phyloP scores from a whole-genome alignment of 2,329 filamentous ascomycete genomes.

The Apiospora rasikravindrae region DNA sequence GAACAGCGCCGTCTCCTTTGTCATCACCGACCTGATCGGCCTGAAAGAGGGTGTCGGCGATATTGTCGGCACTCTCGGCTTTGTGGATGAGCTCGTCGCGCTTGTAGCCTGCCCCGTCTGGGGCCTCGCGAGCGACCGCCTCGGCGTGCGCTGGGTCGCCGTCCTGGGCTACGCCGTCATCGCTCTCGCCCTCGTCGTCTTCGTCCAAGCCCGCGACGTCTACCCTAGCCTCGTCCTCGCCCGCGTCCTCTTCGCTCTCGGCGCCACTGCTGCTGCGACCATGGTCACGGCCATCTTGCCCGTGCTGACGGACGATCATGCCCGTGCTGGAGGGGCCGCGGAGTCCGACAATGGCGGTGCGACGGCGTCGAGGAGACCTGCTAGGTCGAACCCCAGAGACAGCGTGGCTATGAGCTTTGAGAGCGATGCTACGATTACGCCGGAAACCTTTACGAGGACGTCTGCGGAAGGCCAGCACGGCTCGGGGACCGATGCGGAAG shows the following conservation, averaged over 20 bases:
- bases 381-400: constrained; percentile 50
- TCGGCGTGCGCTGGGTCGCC: constrained; percentile 75
- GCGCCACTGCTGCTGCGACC: constrained; percentile 87
- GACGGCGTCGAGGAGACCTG: constrained; percentile 27
- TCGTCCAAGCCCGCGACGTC: constrained; percentile 85
- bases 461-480: constrained; percentile 29
- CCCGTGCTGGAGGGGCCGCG: constrained; percentile 31
- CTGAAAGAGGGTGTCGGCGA: constrained; percentile 76
- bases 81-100: constrained; percentile 82
- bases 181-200: constrained; percentile 74
- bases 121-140: constrained; percentile 77
- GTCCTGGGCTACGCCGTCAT: constrained; percentile 84
- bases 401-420: constrained; percentile 71
- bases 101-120: constrained; percentile 80
- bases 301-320: constrained; percentile 62
- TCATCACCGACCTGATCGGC: constrained; percentile 82
- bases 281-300: constrained; percentile 98
- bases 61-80: constrained; percentile 83
- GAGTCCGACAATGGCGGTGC: constrained; percentile 33
- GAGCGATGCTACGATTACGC: constrained; percentile 78
- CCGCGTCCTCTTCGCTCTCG: constrained; percentile 85
- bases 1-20: constrained; percentile 83
- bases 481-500: constrained; percentile 29
- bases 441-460: constrained; percentile 57
- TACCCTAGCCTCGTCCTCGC: constrained; percentile 89